These are phyloP conservation scores for Spiromastix sp. DNA, from an alignment of 2,329 filamentous ascomycete species.

Conservation along the genomic window DNA sequence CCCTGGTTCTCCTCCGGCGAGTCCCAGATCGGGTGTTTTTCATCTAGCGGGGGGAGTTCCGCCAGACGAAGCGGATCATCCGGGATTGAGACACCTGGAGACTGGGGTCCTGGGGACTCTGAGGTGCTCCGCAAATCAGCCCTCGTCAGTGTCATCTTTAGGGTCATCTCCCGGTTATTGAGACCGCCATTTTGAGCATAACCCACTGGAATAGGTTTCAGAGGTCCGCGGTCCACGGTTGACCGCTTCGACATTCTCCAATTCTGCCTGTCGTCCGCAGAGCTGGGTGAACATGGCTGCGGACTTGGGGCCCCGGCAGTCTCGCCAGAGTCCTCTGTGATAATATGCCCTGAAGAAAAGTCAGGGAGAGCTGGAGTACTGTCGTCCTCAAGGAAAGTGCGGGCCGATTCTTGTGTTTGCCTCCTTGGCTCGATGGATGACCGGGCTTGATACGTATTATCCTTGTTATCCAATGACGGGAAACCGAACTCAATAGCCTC, in stretches of 20 bases:
- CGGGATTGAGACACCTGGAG: conserved; percentile 57
- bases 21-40: conserved; percentile 31
- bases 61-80: conserved; percentile 47
- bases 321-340: conserved; percentile 11
- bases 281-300: conserved; percentile 4
- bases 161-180: conserved; percentile 76
- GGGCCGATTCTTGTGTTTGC: conserved; percentile 35
- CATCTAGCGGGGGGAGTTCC: conserved; percentile 37
- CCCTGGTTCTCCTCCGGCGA: conserved; percentile 30
- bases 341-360: conserved; percentile 30
- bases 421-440: conserved; percentile 20
- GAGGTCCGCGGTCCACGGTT: background rate
- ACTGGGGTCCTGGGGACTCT: conserved; percentile 47
- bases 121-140: conserved; percentile 58
- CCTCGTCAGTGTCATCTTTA: conserved; percentile 89
- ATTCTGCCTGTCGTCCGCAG: conserved; percentile 2
- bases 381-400: conserved; percentile 44
- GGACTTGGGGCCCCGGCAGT: conserved; percentile 6
- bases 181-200: background rate
- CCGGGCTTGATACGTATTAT: conserved; percentile 14
- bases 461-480: conserved; percentile 40
- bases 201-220: background rate
- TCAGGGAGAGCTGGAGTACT: conserved; percentile 33
- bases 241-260: conserved; percentile 6
- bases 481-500: conserved; percentile 93